Conservation (phyloP, 306 rosid species). For the Alnus glutinosa region DNA sequence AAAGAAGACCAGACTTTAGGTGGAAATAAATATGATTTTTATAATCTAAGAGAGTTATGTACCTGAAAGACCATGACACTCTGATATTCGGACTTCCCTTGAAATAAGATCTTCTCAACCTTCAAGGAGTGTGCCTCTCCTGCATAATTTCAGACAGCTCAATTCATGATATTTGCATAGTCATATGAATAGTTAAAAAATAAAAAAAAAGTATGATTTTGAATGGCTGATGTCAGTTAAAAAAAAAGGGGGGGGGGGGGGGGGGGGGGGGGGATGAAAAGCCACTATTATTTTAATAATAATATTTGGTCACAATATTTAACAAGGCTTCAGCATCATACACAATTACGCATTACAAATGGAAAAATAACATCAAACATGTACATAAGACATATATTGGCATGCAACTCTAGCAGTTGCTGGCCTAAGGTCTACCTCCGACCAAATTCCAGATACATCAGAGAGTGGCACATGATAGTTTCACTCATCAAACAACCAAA, state of each 20-base stretch:
- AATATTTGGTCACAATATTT: not conserved
- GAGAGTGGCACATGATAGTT: slow-evolving; percentile 2
- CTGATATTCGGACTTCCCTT: slow-evolving; percentile 93
- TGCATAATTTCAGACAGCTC: slow-evolving; percentile 36
- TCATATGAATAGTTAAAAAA: not conserved
- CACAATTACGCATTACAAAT: not conserved
- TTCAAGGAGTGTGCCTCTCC: slow-evolving; percentile 99
- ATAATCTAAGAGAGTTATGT: slow-evolving; percentile 6
- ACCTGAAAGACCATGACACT: slow-evolving; percentile 96
- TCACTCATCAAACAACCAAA: slow-evolving; percentile 1
- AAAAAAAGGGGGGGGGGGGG: too few species aligned
- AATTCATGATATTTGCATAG: slow-evolving; percentile 12
- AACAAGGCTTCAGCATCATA: not conserved
- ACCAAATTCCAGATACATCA: not conserved
- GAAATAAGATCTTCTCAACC: slow-evolving; percentile 81
- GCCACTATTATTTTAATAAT: not conserved
- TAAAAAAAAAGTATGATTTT: not conserved
- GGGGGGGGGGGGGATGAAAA: not conserved
- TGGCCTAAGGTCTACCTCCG: not conserved
- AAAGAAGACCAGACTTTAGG: slow-evolving; percentile 1
- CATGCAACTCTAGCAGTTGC: not conserved
- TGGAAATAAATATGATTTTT: slow-evolving; percentile 15
- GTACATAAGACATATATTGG: not conserved
- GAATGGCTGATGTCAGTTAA: not conserved
- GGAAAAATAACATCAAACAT: not conserved